These are phyloP conservation scores for Bipolaris bicolor DNA, from an alignment of 2,329 filamentous ascomycete genomes.

Conservation along the genomic window DNA sequence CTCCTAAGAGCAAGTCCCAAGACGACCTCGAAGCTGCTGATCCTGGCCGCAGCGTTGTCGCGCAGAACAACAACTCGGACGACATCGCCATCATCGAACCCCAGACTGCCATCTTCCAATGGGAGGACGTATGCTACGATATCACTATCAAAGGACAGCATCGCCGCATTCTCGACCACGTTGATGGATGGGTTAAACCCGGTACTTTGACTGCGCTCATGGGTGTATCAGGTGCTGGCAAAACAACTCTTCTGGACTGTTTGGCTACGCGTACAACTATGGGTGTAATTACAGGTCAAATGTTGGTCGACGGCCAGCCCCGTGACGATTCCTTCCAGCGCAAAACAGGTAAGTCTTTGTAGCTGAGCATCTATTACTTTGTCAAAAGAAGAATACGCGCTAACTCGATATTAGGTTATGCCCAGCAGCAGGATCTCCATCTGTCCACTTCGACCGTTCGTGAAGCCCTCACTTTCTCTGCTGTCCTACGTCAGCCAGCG, in stretches of 20 bases:
- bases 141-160: constrained; percentile 80
- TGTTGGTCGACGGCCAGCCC: constrained; percentile 78
- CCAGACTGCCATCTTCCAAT: constrained; percentile 82
- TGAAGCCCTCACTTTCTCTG: constrained; percentile 86
- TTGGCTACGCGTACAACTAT: constrained; percentile 85
- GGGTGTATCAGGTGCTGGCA: constrained; percentile 92
- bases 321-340: constrained; percentile 86
- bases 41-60: constrained; percentile 38
- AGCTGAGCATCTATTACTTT: neutral
- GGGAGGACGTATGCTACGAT: constrained; percentile 79
- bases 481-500: constrained; percentile 81
- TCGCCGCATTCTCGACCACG: constrained; percentile 79
- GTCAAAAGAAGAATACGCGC: neutral
- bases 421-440: constrained; percentile 92
- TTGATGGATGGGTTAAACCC: constrained; percentile 93
- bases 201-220: constrained; percentile 85
- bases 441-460: constrained; percentile 83
- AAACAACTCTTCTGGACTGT: constrained; percentile 87
- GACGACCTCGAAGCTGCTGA: constrained; percentile 51
- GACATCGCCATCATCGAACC: constrained; percentile 59
- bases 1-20: constrained; percentile 54
- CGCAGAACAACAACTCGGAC: constrained; percentile 47
- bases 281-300: constrained; percentile 86
- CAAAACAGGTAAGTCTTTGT: constrained; percentile 68
- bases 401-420: constrained; percentile 59